phyloP scores from a whole-genome alignment of 179 eudicot species.

The Silene noctiflora region DNA sequence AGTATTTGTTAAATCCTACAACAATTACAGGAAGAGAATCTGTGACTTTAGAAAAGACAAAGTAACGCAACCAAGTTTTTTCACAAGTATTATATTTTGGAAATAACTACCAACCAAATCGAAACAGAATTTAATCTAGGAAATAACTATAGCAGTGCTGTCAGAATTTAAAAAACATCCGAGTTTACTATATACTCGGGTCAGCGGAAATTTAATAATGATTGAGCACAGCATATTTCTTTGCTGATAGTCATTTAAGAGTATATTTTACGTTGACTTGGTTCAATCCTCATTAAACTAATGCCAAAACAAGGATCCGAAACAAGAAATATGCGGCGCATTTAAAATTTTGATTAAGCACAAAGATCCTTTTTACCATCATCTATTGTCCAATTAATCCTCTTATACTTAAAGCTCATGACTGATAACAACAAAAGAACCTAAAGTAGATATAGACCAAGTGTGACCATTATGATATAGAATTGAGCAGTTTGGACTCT shows the following conservation, averaged over 20 bases:
- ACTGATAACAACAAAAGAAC: neutral
- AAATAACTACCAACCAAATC: neutral
- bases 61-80: constrained; percentile 1
- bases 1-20: neutral
- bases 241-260: constrained; percentile 16
- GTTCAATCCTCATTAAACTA: neutral
- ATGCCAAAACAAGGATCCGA: constrained; percentile 12
- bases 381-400: constrained; percentile 4
- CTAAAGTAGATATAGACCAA: constrained; percentile 3
- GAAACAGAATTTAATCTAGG: neutral
- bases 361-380: neutral
- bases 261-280: neutral
- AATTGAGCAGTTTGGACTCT: neutral
- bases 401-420: constrained; percentile 1
- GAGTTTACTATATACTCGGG: constrained; percentile 14
- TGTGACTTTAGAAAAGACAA: neutral
- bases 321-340: constrained; percentile 2
- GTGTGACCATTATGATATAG: neutral
- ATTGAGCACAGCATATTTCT: constrained; percentile 12
- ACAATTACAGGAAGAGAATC: neutral
- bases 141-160: constrained; percentile 14
- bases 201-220: constrained; percentile 21
- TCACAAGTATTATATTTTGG: neutral
- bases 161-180: neutral
- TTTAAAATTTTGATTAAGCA: neutral